These are phyloP conservation scores for Perkinsus marinus DNA, from an alignment of 169 alveolate genomes.

Conservation along the genomic window DNA sequence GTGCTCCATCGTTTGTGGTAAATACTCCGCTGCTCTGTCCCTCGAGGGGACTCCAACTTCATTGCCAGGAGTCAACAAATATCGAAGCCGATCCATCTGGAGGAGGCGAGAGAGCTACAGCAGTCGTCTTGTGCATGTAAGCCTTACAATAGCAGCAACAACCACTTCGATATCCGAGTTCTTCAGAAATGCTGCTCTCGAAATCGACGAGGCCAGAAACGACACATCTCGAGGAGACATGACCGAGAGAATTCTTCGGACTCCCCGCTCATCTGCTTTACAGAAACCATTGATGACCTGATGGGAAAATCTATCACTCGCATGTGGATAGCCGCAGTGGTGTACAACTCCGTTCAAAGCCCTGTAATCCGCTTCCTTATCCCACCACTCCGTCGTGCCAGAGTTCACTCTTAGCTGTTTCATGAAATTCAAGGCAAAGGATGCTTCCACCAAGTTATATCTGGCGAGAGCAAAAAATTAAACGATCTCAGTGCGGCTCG, in stretches of 20 bases:
- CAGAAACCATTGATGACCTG: background rate
- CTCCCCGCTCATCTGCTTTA: background rate
- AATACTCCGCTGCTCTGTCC: background rate
- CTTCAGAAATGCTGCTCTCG: background rate
- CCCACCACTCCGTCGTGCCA: background rate
- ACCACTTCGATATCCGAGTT: background rate
- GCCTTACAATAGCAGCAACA: background rate
- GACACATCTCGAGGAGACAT: background rate
- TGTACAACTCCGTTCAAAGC: background rate
- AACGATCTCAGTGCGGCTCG: conserved; percentile 75
- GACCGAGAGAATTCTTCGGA: background rate
- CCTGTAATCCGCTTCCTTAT: background rate
- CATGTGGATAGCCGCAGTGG: background rate
- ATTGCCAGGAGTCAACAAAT: background rate
- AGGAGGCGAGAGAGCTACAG: background rate
- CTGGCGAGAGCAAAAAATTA: background rate
- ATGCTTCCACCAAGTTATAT: background rate
- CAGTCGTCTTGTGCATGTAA: background rate
- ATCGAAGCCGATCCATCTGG: background rate
- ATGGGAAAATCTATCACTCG: background rate
- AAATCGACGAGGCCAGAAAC: background rate
- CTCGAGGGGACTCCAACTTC: background rate
- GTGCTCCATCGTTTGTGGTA: background rate
- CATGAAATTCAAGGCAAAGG: background rate
- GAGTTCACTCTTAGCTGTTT: background rate